These are phyloP conservation scores for Phialophora verrucosa DNA, from an alignment of 2,329 filamentous ascomycete species.

Conservation along the genomic window DNA sequence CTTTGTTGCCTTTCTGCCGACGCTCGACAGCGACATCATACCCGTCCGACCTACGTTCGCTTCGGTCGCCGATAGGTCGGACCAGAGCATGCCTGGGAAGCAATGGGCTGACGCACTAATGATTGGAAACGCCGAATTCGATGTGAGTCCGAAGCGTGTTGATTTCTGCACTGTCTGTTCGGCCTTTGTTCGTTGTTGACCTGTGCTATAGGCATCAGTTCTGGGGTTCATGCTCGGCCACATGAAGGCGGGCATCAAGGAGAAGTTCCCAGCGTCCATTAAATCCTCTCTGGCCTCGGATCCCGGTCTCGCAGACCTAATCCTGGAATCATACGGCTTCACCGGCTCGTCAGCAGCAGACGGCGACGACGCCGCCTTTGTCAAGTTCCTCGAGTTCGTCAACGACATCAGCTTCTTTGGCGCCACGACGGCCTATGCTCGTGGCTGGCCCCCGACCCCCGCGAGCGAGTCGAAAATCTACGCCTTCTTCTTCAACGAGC, in stretches of 20 bases:
- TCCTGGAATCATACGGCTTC: slow-evolving; percentile 51
- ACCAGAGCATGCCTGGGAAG: slow-evolving; percentile 47
- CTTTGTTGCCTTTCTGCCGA: slow-evolving; percentile 45
- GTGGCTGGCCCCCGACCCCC: slow-evolving; percentile 42
- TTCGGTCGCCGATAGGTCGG: slow-evolving; percentile 38
- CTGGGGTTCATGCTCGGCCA: slow-evolving; percentile 27
- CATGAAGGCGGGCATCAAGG: slow-evolving; percentile 25
- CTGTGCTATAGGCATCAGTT: slow-evolving; percentile 20
- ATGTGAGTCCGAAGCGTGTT: slow-evolving; percentile 46
- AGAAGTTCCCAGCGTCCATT: slow-evolving; percentile 31
- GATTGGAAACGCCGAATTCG: slow-evolving; percentile 56
- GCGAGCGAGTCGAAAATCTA: slow-evolving; percentile 39
- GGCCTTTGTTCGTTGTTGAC: neutral
- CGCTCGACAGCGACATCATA: slow-evolving; percentile 53
- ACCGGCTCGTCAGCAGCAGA: slow-evolving; percentile 36
- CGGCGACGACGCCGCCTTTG: slow-evolving; percentile 51
- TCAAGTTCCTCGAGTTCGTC: slow-evolving; percentile 51
- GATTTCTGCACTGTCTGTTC: neutral
- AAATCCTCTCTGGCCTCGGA: slow-evolving; percentile 33
- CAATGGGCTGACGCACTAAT: slow-evolving; percentile 56
- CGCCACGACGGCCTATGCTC: slow-evolving; percentile 50
- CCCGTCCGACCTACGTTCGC: slow-evolving; percentile 37
- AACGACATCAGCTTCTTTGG: slow-evolving; percentile 57
- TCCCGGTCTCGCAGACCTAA: slow-evolving; percentile 39
- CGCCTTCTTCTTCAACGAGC: slow-evolving; percentile 56